Evolutionary conservation across 2,329 filamentous ascomycete species (phyloP), one percentile per base, ranked within the genome.

Genomic region (Aspergillus novoparasiticus): DNA sequence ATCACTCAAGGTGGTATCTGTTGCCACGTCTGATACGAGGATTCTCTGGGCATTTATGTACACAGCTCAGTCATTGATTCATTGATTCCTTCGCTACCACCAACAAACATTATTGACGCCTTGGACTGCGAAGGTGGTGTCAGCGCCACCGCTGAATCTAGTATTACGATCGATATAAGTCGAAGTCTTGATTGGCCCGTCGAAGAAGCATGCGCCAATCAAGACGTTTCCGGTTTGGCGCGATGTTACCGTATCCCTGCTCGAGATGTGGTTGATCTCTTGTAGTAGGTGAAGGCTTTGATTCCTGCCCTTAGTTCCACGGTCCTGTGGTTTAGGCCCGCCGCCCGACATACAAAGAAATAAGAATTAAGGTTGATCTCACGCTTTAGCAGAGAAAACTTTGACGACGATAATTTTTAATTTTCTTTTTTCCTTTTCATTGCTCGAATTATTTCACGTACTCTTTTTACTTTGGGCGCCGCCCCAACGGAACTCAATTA

Each of bases 231-330:
- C 36, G 57, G 39, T 54, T 53, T 50, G 21, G 32, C 56, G 28
- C 60, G 60, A 62, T 62, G 60, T 59, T 46, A 62, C 56, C 46
- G 54, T 58, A 54, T 48, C 59, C 36, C n/a, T 36, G 6, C 21
- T 50, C 23, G 6, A 48, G 45, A 48, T 26, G 23, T 26, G 6
- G 23, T 19, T 14, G 45, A 48, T 48, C 12, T 48, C 21, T 23
- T 23, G 14, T 3, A 14, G 12, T 2, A 16, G 45, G 23, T 14
- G 12, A 36, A 36, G 34, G 34, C 34, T 36, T 36, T 5, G 34
- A 36, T 36, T 36, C 23, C 12, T 23, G 14, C 12, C 12, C 23
- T 26, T 14, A 5, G 46, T 50, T 26, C 46, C 46, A 30, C 19
- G 46, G 46, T 30, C 21, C 12, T 28, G 51, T 26, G 32, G 34